Conservation (phyloP, 139 green algal species). For the Haematococcus sp. region DNA sequence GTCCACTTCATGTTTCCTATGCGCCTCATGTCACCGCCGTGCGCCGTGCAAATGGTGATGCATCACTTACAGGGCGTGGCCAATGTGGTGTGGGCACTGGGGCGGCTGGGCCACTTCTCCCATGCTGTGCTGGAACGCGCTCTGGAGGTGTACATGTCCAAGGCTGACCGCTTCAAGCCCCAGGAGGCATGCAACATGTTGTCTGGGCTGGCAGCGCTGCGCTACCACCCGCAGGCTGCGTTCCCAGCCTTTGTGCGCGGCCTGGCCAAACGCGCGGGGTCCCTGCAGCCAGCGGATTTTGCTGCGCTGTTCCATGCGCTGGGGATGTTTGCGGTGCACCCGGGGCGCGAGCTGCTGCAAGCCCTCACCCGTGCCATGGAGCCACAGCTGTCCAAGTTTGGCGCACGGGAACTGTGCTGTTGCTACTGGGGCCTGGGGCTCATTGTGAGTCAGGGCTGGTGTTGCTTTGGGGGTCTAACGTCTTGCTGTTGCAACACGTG, state of each 20-base stretch:
- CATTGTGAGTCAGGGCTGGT: conserved; percentile 10
- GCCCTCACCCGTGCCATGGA: background rate
- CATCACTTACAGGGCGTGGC: conserved; percentile 33
- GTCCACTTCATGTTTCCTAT: too few relatives aligned
- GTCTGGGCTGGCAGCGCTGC: conserved; percentile 21
- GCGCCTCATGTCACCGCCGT: too few relatives aligned
- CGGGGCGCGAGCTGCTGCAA: conserved; percentile 1
- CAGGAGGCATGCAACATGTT: conserved; percentile 39
- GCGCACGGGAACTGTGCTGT: conserved; percentile 22
- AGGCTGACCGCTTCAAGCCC: conserved; percentile 14
- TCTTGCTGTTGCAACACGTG: too few relatives aligned
- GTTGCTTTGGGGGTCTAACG: too few relatives aligned
- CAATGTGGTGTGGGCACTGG: conserved; percentile 35
- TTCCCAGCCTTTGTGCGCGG: conserved; percentile 8
- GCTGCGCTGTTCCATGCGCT: conserved; percentile 20
- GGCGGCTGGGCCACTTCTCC: conserved; percentile 20
- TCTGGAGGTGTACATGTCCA: conserved; percentile 2
- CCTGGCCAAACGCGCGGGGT: background rate
- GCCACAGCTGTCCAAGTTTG: background rate
- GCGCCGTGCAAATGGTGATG: too few relatives aligned
- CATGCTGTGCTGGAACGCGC: conserved; percentile 4
- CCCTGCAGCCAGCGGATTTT: conserved; percentile 23
- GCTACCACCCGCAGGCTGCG: conserved; percentile 26
- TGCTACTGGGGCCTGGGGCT: conserved; percentile 37
- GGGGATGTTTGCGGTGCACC: conserved; percentile 25